A percentile compares a stretch with the other conserved stretches of the same genome.
phyloP scores from a whole-genome alignment of 257 asterid species.

The Solanum microdontum region DNA sequence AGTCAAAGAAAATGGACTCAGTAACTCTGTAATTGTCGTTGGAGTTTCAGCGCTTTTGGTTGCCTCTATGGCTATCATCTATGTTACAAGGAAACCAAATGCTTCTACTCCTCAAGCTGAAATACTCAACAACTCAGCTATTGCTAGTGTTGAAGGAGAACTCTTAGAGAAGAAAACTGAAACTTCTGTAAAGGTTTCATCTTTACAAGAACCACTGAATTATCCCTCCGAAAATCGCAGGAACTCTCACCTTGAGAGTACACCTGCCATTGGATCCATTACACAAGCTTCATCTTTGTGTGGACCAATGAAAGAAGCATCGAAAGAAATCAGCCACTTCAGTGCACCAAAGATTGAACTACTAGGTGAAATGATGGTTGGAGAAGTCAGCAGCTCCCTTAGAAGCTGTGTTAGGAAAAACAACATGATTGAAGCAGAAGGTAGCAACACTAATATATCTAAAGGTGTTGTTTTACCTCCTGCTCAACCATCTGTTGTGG shows the following conservation, averaged over 20 bases:
- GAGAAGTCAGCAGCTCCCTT: slow-evolving; percentile 16
- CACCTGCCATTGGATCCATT: slow-evolving; percentile 3
- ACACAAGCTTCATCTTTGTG: slow-evolving; percentile 11
- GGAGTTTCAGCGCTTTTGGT: slow-evolving; percentile 13
- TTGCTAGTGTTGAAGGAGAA: not conserved
- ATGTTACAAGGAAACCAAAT: slow-evolving; percentile 11
- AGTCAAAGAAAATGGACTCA: slow-evolving; percentile 7
- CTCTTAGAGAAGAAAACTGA: slow-evolving; percentile 5
- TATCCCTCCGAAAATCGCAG: not conserved
- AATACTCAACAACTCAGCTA: not conserved
- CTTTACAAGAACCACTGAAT: not conserved
- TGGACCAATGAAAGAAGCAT: slow-evolving; percentile 12
- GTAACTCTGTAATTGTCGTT: not conserved
- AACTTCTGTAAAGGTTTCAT: slow-evolving; percentile 2
- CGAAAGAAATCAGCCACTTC: slow-evolving; percentile 4
- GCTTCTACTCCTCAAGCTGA: slow-evolving; percentile 7
- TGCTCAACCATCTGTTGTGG: not conserved
- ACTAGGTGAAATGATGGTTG: slow-evolving; percentile 48
- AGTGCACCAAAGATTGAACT: slow-evolving; percentile 39
- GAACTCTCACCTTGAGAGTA: slow-evolving; percentile 5
- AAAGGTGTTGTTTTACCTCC: not conserved
- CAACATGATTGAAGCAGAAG: slow-evolving; percentile 14
- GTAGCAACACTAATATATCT: slow-evolving; percentile 10
- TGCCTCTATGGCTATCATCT: slow-evolving; percentile 22
- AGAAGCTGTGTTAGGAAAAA: slow-evolving; percentile 4